Base-by-base conservation (phyloP, 139 green algal species). In the Chlorella sp. region DNA sequence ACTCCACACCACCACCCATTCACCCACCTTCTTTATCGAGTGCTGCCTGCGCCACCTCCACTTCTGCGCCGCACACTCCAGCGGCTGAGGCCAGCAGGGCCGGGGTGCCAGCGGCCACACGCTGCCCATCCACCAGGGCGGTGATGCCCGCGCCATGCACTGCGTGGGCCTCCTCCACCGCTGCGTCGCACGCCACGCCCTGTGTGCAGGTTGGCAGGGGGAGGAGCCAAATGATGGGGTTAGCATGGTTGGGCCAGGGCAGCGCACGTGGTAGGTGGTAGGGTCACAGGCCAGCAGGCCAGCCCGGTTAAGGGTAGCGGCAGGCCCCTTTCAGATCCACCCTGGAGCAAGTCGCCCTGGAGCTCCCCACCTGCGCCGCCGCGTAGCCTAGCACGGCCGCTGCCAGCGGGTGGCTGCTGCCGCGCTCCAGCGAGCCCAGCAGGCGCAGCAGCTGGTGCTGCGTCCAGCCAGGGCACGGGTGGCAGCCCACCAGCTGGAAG, bases 351-450 rank as follows among this genome's bases (percentile, higher is more conserved):
- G n/a, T n/a, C n/a, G n/a, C n/a, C n/a, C n/a, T n/a, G n/a, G n/a
- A n/a, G n/a, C n/a, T n/a, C n/a, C 36, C n/a, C 70, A 47, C 83
- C 80, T 78, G 47, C 15, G 74, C 56, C 9, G 62, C 60, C 0
- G 85, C 83, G 56, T 81, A 81, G 34, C 74, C 74, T 34, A 81
- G 55, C 55, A 95, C 87, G n/a, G 91, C 91, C 0, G 71, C 68
- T 0, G 93, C 95, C 6, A 98, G 89, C 9, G 95, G 95, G 84
- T 98, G 95, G 1, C 89, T 94, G 64, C 93, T 93, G 36, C 88
- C 78, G 2, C 85, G 81, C 88, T 98, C 95, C 56, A 95, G 89
- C 13, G 92, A 89, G 28, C 93, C 95, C n/a, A 94, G 93, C 47
- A 96, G 87, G 47, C 81, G 73, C 78, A 98, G 90, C 83, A 97